Conservation (phyloP, 2,329 filamentous ascomycete genomes). For the Talaromyces sp. region DNA sequence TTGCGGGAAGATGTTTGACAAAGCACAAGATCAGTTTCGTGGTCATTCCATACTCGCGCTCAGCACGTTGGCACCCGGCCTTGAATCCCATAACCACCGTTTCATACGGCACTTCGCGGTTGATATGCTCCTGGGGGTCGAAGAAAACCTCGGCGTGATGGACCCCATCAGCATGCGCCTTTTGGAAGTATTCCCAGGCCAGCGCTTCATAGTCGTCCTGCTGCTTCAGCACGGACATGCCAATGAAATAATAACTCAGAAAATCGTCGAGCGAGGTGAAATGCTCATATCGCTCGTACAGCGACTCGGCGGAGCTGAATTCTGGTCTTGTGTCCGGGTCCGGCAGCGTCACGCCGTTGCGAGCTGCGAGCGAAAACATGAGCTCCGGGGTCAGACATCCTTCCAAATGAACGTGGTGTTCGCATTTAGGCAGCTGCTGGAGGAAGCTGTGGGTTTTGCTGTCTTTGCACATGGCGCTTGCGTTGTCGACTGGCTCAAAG, state of each 20-base stretch:
- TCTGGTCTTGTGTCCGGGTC: slow-evolving; percentile 50
- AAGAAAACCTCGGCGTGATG: slow-evolving; percentile 75
- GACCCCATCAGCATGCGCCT: slow-evolving; percentile 59
- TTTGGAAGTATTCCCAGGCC: slow-evolving; percentile 65
- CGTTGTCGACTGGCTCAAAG: neutral
- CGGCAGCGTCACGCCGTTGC: slow-evolving; percentile 61
- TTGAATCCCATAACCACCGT: slow-evolving; percentile 61
- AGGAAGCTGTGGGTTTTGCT: slow-evolving; percentile 54
- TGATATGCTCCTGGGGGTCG: slow-evolving; percentile 70
- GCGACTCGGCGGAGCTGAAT: slow-evolving; percentile 55
- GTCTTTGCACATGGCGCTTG: slow-evolving; percentile 6
- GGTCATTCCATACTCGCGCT: slow-evolving; percentile 58
- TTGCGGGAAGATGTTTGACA: slow-evolving; percentile 61
- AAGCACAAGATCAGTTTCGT: slow-evolving; percentile 67
- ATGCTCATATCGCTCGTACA: slow-evolving; percentile 58
- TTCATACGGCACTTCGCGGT: slow-evolving; percentile 57
- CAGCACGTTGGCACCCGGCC: slow-evolving; percentile 55
- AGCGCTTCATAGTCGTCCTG: slow-evolving; percentile 66
- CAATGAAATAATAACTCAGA: slow-evolving; percentile 71
- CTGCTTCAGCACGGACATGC: slow-evolving; percentile 63
- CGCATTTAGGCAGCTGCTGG: slow-evolving; percentile 66
- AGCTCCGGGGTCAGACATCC: slow-evolving; percentile 66
- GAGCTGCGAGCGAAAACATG: slow-evolving; percentile 62
- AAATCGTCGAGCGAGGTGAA: slow-evolving; percentile 74
- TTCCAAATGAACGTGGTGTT: slow-evolving; percentile 77